Percentiles rank a stretch among this genome's conserved stretches.
phyloP scores from a whole-genome alignment of 768 basidiomycete genomes.

The Suillus occidentalis region DNA sequence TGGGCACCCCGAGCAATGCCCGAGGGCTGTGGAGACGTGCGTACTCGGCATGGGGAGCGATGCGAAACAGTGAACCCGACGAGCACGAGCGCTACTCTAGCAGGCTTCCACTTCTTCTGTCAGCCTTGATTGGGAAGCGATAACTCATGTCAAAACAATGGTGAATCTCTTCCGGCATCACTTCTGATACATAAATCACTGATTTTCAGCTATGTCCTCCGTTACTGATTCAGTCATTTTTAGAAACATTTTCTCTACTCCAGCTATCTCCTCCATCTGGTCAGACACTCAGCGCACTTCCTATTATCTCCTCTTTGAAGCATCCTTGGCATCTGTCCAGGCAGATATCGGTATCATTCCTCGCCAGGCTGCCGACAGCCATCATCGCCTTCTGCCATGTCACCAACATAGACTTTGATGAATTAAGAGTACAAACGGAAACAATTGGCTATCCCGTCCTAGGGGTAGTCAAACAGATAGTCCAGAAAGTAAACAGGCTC shows the following conservation, averaged over 20 bases:
- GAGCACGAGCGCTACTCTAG: background rate
- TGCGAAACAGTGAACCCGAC: background rate
- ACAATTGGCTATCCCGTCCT: slow-evolving; percentile 47
- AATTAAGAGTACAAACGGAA: slow-evolving; percentile 40
- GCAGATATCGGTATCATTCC: slow-evolving; percentile 42
- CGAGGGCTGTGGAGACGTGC: background rate
- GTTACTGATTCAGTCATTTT: slow-evolving; percentile 40
- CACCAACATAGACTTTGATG: slow-evolving; percentile 38
- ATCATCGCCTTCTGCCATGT: slow-evolving; percentile 38
- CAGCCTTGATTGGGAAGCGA: background rate
- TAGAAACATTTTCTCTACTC: slow-evolving; percentile 41
- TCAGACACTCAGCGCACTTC: slow-evolving; percentile 32
- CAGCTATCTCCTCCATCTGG: slow-evolving; percentile 39
- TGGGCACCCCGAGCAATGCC: background rate
- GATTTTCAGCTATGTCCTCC: slow-evolving; percentile 25
- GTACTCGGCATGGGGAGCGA: background rate
- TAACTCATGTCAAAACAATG: too few relatives aligned
- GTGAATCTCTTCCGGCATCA: background rate
- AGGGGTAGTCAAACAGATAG: slow-evolving; percentile 45
- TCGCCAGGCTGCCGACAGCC: slow-evolving; percentile 33
- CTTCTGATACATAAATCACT: too few relatives aligned
- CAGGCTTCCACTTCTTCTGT: background rate
- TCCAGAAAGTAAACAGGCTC: slow-evolving; percentile 35
- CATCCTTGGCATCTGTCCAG: slow-evolving; percentile 37
- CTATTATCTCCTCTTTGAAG: slow-evolving; percentile 32